Evolutionary conservation across 495 filamentous ascomycete species (phyloP).

Genomic region (Podospora pseudocomata): DNA sequence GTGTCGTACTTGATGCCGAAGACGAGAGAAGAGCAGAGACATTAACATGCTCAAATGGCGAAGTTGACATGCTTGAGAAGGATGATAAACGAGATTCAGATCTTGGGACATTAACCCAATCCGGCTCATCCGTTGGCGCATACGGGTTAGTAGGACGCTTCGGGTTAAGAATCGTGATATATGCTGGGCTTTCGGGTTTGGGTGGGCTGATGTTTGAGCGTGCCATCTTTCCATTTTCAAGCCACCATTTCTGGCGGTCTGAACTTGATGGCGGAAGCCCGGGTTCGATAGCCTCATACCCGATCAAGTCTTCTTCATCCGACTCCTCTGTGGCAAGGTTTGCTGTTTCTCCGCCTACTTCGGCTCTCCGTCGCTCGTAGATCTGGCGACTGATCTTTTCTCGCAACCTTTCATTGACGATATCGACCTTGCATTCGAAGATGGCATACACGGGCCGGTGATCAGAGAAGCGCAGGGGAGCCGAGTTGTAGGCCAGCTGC

Average conservation of each 20-base stretch:
- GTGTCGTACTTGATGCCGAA: slow-evolving; percentile 37
- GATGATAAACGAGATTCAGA: slow-evolving; percentile 45
- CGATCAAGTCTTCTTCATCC: slow-evolving; percentile 71
- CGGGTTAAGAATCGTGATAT: slow-evolving; percentile 61
- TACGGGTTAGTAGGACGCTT: slow-evolving; percentile 81
- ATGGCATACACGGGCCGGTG: slow-evolving; percentile 88
- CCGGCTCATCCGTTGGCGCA: slow-evolving; percentile 58
- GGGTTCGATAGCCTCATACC: slow-evolving; percentile 71
- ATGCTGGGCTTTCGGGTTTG: slow-evolving; percentile 38
- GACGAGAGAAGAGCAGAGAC: slow-evolving; percentile 43
- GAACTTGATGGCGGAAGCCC: slow-evolving; percentile 87
- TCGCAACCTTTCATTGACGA: slow-evolving; percentile 69
- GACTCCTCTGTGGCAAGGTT: slow-evolving; percentile 52
- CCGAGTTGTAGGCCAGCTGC: slow-evolving; percentile 75
- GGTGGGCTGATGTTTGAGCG: slow-evolving; percentile 68
- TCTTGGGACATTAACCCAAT: slow-evolving; percentile 68
- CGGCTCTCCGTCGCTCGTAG: slow-evolving; percentile 62
- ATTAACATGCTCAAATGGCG: slow-evolving; percentile 47
- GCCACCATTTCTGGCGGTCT: slow-evolving; percentile 89
- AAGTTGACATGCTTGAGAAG: slow-evolving; percentile 43
- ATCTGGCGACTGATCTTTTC: slow-evolving; percentile 65
- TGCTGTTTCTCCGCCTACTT: slow-evolving; percentile 48
- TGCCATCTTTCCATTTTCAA: slow-evolving; percentile 77
- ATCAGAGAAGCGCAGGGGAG: slow-evolving; percentile 81
- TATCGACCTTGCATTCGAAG: slow-evolving; percentile 77